phyloP scores from a whole-genome alignment of 1,284 basidiomycete species.

The Marasmius sp. region DNA sequence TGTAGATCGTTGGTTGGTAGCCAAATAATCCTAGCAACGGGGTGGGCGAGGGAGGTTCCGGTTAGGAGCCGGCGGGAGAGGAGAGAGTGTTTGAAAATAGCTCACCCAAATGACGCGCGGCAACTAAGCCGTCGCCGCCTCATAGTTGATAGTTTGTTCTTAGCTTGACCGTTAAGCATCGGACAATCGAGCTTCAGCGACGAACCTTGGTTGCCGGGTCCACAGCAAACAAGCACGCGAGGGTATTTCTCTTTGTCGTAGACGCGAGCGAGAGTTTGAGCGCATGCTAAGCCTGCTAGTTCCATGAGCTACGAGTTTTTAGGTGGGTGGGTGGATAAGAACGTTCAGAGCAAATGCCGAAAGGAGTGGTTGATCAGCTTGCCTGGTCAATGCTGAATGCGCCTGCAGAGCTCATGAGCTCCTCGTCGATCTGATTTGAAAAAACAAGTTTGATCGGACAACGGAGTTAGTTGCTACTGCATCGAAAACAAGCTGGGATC shows the following conservation, averaged over 20 bases:
- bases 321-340: constrained; percentile 1
- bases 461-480: not conserved
- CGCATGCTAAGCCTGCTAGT: constrained; percentile 95
- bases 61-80: not conserved
- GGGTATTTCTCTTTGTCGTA: constrained; percentile 69
- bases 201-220: constrained; percentile 89
- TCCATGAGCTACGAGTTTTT: constrained; percentile 89
- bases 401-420: constrained; percentile 82
- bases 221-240: constrained; percentile 89
- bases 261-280: constrained; percentile 80
- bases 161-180: not conserved
- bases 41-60: not conserved
- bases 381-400: constrained; percentile 93
- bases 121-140: constrained; percentile 95
- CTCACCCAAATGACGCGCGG: constrained; percentile 88
- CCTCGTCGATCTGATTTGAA: constrained; percentile 77
- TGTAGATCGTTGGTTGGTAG: constrained; percentile 83
- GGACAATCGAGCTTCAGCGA: not conserved
- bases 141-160: not conserved
- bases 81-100: constrained; percentile 2
- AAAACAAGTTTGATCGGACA: not conserved
- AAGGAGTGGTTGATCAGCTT: not conserved
- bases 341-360: not conserved
- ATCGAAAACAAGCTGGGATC: constrained; percentile 3
- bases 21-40: constrained; percentile 75